Conservation (phyloP, 352 stramenopile species). For the Globisporangium mamillatum region DNA sequence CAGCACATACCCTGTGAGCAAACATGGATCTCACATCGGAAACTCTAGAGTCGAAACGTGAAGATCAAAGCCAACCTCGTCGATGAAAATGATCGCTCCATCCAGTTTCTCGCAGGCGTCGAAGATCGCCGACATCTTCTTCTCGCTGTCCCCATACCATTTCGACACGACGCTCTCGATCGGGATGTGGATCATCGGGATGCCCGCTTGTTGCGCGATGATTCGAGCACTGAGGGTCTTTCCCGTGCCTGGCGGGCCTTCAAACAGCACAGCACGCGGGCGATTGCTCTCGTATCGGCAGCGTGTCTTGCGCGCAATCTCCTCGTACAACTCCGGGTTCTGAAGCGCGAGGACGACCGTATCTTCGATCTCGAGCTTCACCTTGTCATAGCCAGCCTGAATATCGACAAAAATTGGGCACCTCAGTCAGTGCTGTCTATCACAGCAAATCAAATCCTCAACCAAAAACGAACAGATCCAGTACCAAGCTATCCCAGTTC, state of each 20-base stretch:
- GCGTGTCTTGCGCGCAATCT: conserved; percentile 88
- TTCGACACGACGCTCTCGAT: conserved; percentile 94
- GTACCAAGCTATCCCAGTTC: conserved; percentile 82
- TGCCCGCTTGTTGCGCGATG: conserved; percentile 89
- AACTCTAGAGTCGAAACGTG: background rate
- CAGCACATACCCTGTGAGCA: background rate
- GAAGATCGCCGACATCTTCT: conserved; percentile 94
- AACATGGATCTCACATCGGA: background rate
- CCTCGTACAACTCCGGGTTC: conserved; percentile 89
- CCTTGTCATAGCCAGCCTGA: conserved; percentile 86
- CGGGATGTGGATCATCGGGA: conserved; percentile 92
- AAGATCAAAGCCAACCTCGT: conserved; percentile 59
- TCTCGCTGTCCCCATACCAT: conserved; percentile 95
- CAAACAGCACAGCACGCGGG: conserved; percentile 89
- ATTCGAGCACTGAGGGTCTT: conserved; percentile 94
- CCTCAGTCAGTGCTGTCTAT: background rate
- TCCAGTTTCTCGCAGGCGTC: conserved; percentile 91
- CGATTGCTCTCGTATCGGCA: conserved; percentile 89
- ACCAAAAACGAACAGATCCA: background rate
- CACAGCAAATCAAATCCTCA: background rate
- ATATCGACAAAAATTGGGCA: background rate
- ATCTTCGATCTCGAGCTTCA: conserved; percentile 92
- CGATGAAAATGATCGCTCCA: conserved; percentile 93
- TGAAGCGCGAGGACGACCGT: conserved; percentile 90
- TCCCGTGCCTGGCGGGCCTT: conserved; percentile 92